phyloP scores from a whole-genome alignment of 345 rosid genomes.

The Acer campestre region DNA sequence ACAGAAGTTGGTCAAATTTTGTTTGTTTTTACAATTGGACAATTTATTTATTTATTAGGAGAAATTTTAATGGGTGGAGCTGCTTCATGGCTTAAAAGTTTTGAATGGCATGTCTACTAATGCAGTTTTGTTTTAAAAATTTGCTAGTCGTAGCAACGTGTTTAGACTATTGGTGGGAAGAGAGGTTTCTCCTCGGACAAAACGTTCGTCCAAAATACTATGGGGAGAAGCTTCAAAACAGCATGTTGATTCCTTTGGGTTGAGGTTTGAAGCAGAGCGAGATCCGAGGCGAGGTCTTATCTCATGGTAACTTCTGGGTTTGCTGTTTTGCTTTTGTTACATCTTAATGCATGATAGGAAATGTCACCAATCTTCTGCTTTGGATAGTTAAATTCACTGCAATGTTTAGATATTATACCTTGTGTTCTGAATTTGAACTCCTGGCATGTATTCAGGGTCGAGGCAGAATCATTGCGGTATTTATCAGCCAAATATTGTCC shows the following conservation, averaged over 20 bases:
- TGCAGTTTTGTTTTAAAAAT: slow-evolving; percentile 11
- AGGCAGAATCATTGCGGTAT: slow-evolving; percentile 71
- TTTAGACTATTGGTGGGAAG: slow-evolving; percentile 61
- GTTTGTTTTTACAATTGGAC: background rate
- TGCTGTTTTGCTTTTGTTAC: background rate
- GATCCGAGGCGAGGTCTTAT: slow-evolving; percentile 63
- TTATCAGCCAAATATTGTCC: slow-evolving; percentile 75
- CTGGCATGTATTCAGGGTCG: slow-evolving; percentile 52
- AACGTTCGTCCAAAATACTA: slow-evolving; percentile 54
- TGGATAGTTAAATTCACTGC: background rate
- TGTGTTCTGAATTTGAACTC: slow-evolving; percentile 2
- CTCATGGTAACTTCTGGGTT: slow-evolving; percentile 54
- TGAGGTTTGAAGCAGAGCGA: slow-evolving; percentile 36
- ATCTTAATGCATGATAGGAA: background rate
- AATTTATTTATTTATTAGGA: background rate
- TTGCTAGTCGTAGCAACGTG: slow-evolving; percentile 51
- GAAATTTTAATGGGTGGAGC: too few relatives aligned
- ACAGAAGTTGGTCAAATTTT: background rate
- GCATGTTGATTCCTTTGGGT: slow-evolving; percentile 28
- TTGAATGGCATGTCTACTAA: background rate
- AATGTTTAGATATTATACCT: background rate
- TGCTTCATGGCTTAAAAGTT: background rate
- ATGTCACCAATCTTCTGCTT: background rate
- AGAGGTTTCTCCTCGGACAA: slow-evolving; percentile 66
- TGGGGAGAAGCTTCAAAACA: slow-evolving; percentile 56